Evolutionary conservation across 1,284 basidiomycete genomes (phyloP), one percentile per base, ranked within the genome.

Genomic region (Sanguinoderma infundibulare): DNA sequence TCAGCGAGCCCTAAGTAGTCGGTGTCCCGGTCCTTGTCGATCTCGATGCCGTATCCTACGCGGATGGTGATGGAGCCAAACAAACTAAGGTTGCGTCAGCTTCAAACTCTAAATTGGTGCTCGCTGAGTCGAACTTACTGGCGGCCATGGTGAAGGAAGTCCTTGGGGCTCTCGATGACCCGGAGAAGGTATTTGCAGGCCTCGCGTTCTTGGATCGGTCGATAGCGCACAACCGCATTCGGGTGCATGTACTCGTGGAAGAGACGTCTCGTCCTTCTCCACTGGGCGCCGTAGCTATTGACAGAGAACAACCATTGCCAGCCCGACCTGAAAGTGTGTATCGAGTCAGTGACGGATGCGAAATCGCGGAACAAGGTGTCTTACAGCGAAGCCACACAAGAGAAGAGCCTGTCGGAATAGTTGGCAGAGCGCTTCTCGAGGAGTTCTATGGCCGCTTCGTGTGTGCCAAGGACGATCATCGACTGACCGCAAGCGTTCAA

Each of bases 391-490:
- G 53, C 55, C 59, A 66, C 60, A 17, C 40, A 40, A 15, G 59
- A 59, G 3, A 15, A 49, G 9, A 26, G 34, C 36, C 61, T 55
- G 40, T 62, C 59, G 12, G 61, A 63, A 42, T 70, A 72, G 17
- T 67, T 68, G 3, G 65, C 50, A 4, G 79, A 78, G 22, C 78
- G 73, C 53, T 76, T 79, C n/a, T 81, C 79, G 28, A 82, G 69
- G 10, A 83, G 68, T 2, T 79, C 80, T 12, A 64, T 67, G 7
- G 75, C 77, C 12, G 52, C 55, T n/a, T 66, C 57, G n/a, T 58
- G 53, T 0, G 67, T 57, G n/a, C 63, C 65, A 20, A 69, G 22
- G 24, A 69, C 39, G 28, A 69, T 15, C 28, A 67, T 59, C n/a
- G 57, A 40, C 38, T 62, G 60, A 0, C 59, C 61, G 10, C 56